Base-by-base conservation (phyloP, 2,329 filamentous ascomycete species). In the Tolypocladium pustulatum region DNA sequence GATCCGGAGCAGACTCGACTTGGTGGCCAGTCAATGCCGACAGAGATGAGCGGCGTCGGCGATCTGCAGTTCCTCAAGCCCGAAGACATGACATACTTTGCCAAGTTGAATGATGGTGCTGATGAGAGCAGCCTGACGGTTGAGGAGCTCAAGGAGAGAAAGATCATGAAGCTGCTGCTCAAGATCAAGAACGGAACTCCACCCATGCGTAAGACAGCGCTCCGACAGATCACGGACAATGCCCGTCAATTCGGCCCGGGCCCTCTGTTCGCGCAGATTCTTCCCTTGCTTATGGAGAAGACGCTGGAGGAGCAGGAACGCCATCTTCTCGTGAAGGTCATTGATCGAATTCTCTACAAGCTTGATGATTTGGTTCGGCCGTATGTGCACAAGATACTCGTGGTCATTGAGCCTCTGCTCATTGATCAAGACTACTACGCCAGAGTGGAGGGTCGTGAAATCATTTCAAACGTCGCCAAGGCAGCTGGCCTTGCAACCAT, bases 391-490 rank as follows among this genome's bases (percentile, higher is more conserved):
- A 97, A 97, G 78, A 99, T 99, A 62, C 76, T 99, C 59, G 94
- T 99, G 57, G 94, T 99, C 69, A 99, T 99, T 67, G 95, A 99
- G 73, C 94, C 94, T n/a, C 80, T 99, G 55, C 88, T 99, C 64
- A 99, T 99, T 68, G 95, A 99, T 70, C 94, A 99, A 76, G 95
- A 99, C 75, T 99, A 99, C 76, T 99, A 99, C 73, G 94, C 95
- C 49, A 88, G 94, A 72, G 94, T 99, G 6, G 94, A 99, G 74
- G 94, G 94, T 73, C 90, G 94, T 65, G 94, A 99, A 73, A 99
- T 99, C 67, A 99, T 99, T 66, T 97, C 93, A 58, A 99, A 99
- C 72, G 84, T 99, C 55, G 90, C 89, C 71, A 99, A 99, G 75
- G 94, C 94, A 30, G 94, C 95, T 62, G 95, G 94, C 70, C 83